Evolutionary conservation across 2,329 filamentous ascomycete species (phyloP).

Genomic region (Nakataea oryzae): DNA sequence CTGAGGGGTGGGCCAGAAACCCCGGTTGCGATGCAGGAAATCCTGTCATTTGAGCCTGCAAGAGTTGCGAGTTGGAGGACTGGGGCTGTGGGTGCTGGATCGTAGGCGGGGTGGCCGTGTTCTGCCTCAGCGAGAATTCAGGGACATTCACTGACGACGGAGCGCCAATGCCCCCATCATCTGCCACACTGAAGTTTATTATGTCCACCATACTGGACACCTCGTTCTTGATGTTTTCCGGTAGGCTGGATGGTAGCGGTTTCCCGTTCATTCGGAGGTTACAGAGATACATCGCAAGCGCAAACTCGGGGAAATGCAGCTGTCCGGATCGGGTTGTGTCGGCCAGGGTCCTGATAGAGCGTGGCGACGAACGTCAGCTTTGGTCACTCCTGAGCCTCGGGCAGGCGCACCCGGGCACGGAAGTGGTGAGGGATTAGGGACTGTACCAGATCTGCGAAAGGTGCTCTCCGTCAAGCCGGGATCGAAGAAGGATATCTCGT

Average conservation of each 20-base stretch:
- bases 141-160: slow-evolving; percentile 47
- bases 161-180: slow-evolving; percentile 42
- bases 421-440: neutral
- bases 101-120: slow-evolving; percentile 36
- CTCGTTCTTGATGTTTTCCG: slow-evolving; percentile 86
- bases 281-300: slow-evolving; percentile 95
- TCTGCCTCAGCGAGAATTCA: slow-evolving; percentile 49
- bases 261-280: slow-evolving; percentile 88
- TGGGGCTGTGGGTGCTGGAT: slow-evolving; percentile 66
- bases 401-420: neutral
- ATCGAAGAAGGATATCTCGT: slow-evolving; percentile 77
- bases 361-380: neutral
- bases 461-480: slow-evolving; percentile 76
- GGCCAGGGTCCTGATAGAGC: slow-evolving; percentile 60
- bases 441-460: slow-evolving; percentile 83
- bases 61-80: slow-evolving; percentile 56
- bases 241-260: slow-evolving; percentile 60
- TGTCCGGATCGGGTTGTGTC: slow-evolving; percentile 96
- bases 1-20: slow-evolving; percentile 45
- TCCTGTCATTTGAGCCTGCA: slow-evolving; percentile 59
- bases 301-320: slow-evolving; percentile 94
- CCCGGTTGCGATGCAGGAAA: slow-evolving; percentile 49
- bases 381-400: neutral
- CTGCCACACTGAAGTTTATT: slow-evolving; percentile 85
- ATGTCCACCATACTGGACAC: slow-evolving; percentile 99